Evolutionary conservation across 2,329 filamentous ascomycete species (phyloP).

Genomic region (Hawksworthiomyces lignivorus): DNA sequence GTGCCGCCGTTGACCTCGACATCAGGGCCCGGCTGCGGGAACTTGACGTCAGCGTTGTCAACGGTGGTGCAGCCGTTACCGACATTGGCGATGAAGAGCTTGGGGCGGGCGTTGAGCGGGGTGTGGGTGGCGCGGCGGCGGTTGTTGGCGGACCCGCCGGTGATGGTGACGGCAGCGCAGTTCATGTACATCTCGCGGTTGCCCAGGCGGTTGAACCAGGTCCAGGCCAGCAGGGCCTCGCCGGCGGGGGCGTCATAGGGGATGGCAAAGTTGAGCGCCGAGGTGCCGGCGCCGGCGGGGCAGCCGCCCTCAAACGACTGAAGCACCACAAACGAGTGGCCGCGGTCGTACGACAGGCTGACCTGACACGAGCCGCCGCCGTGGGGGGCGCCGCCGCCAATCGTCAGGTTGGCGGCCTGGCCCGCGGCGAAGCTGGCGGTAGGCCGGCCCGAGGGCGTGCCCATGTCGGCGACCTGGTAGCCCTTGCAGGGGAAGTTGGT

Average conservation of each 20-base stretch:
- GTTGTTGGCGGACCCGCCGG: background rate
- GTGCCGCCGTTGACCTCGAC: conserved; percentile 53
- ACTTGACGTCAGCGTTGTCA: conserved; percentile 15
- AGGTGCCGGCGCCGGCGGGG: conserved; percentile 35
- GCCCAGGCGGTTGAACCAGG: conserved; percentile 68
- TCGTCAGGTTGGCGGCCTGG: conserved; percentile 52
- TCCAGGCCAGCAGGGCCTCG: conserved; percentile 64
- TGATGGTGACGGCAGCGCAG: conserved; percentile 59
- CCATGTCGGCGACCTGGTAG: conserved; percentile 38
- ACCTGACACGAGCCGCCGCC: conserved; percentile 70
- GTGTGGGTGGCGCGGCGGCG: conserved; percentile 45
- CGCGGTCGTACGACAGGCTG: conserved; percentile 66
- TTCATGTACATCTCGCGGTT: conserved; percentile 87
- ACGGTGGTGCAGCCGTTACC: conserved; percentile 13
- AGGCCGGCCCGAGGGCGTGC: conserved; percentile 40
- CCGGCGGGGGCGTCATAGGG: conserved; percentile 52
- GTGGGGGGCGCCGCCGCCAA: conserved; percentile 57
- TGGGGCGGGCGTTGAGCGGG: conserved; percentile 6
- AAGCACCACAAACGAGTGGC: conserved; percentile 61
- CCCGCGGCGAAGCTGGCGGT: conserved; percentile 58
- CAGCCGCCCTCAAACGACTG: conserved; percentile 50
- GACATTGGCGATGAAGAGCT: conserved; percentile 11
- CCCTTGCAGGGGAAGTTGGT: conserved; percentile 73
- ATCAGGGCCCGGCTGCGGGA: conserved; percentile 12
- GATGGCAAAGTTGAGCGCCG: conserved; percentile 55